Base-by-base conservation (phyloP, 768 basidiomycete genomes). In the Zangia roseola region DNA sequence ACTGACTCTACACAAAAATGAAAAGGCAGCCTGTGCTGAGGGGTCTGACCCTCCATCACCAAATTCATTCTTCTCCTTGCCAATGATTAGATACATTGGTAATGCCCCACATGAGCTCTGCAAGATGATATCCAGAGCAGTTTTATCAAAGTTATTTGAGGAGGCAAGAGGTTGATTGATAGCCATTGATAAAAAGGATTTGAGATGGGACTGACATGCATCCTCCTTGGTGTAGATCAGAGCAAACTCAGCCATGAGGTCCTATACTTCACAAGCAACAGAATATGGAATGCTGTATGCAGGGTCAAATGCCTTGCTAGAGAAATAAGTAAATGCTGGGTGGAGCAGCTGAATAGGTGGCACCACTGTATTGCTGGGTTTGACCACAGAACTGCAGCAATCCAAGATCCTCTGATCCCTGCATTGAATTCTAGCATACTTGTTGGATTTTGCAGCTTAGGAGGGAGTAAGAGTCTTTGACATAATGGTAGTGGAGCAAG, bases 261-360 rank as follows among this genome's bases (percentile, higher is more conserved):
- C 20, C 2, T 33, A 33, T 8, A 52, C 42, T 1, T 47, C 1
- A 6, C 2, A 41, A 14, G 64, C 17, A 14, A 50, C 17, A 14
- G 59, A 42, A n/a, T 35, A 3, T 1, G 59, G 53, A 25, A 52
- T 48, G 2, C 37, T 3, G 7, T 59, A 49, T 1, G 14, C 1
- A 0, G 53, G 47, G 16, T 55, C 33, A 24, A 48, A 58, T 19
- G 56, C 63, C 31, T 53, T 61, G 41, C 47, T 57, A 4, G 40
- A 42, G 49, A 71, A 70, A 19, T 43, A 37, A 13, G 59, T 55
- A 28, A 71, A 70, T 19, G 58, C 55, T 12, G 64, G 57, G 31
- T 67, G 47, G 41, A 60, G 57, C 7, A 57, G 12, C 19, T 57
- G 50, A 16, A 57, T 49, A 1, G 50, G 47, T 20, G 50, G 41